Evolutionary conservation across 768 basidiomycete species (phyloP).

Genomic region (Scleroderma bovista): DNA sequence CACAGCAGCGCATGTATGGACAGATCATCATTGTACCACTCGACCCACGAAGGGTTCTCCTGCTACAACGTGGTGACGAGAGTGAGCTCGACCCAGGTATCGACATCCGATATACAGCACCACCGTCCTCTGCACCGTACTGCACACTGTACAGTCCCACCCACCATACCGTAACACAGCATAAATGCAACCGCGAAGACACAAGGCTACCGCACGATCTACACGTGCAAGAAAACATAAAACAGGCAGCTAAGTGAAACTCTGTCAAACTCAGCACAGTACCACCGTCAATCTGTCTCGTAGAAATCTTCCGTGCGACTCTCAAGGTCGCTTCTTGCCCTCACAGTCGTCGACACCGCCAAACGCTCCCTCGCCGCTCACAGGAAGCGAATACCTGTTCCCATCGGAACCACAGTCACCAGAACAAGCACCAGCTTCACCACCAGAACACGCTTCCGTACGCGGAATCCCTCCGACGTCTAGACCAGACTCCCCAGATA

Average conservation of each 20-base stretch:
- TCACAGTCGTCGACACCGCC: background rate
- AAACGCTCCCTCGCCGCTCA: background rate
- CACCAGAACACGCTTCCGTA: background rate
- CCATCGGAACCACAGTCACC: background rate
- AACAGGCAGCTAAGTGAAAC: too few species aligned
- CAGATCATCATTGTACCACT: too few species aligned
- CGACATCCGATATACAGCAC: background rate
- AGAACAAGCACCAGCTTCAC: background rate
- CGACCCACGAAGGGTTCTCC: too few species aligned
- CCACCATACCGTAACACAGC: background rate
- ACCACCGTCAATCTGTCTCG: background rate
- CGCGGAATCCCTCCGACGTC: background rate
- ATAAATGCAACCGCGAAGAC: background rate
- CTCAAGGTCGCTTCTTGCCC: background rate
- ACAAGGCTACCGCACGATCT: background rate
- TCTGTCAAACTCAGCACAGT: background rate
- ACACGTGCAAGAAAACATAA: too few species aligned
- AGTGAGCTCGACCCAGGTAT: background rate
- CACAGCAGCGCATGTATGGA: too few species aligned
- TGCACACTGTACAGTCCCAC: background rate
- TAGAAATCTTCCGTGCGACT: background rate
- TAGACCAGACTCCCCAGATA: background rate
- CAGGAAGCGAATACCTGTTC: background rate
- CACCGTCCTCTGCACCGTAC: background rate
- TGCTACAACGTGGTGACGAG: background rate